Evolutionary conservation across 176 grass and related monocot species (phyloP).

Genomic region (Carex pumila): DNA sequence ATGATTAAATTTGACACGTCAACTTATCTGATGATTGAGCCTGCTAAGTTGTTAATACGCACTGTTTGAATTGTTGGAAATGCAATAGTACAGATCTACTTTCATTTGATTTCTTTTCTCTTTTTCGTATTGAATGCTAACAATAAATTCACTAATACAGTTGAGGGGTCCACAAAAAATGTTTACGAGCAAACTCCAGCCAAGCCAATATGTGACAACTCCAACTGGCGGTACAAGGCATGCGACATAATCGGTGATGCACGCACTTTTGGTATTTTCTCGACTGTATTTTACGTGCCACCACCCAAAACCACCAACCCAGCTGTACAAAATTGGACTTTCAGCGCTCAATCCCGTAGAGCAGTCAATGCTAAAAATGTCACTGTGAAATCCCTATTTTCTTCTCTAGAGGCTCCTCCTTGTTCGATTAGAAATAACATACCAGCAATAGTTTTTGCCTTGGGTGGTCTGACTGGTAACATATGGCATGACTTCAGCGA

Average conservation of each 20-base stretch:
- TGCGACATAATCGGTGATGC: conserved; percentile 51
- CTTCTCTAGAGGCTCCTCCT: conserved; percentile 29
- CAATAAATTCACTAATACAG: not conserved
- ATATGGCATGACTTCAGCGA: conserved; percentile 71
- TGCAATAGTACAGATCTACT: not conserved
- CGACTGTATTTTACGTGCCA: conserved; percentile 37
- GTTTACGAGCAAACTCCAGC: not conserved
- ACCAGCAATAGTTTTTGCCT: conserved; percentile 48
- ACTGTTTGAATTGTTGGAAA: not conserved
- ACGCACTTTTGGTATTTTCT: conserved; percentile 35
- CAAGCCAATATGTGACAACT: conserved; percentile 51
- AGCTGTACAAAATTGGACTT: conserved; percentile 42
- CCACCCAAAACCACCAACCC: not conserved
- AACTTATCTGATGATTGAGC: not conserved
- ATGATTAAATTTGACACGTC: not conserved
- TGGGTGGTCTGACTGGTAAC: conserved; percentile 64
- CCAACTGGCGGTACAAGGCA: conserved; percentile 43
- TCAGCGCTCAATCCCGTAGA: conserved; percentile 60
- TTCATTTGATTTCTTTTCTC: not conserved
- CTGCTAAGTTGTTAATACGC: not conserved
- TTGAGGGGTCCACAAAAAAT: not conserved
- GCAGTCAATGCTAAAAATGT: conserved; percentile 35
- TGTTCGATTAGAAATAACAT: conserved; percentile 40
- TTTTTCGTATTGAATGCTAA: not conserved
- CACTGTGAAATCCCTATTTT: conserved; percentile 30